phyloP scores from a whole-genome alignment of 192 early-diverging fungal species.

The Chytriomyces sp. region DNA sequence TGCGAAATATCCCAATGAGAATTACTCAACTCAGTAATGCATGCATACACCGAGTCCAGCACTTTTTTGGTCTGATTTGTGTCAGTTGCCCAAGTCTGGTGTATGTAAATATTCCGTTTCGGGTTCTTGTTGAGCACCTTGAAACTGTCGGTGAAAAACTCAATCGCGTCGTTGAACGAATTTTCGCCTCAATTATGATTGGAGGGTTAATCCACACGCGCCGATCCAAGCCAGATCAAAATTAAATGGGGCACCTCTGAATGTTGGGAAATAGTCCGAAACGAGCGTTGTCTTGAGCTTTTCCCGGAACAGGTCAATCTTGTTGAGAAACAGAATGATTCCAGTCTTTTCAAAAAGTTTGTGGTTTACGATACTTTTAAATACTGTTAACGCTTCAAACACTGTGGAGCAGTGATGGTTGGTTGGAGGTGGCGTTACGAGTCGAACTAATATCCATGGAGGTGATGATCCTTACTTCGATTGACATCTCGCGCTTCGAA shows the following conservation, averaged over 20 bases:
- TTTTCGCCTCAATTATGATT: constrained; percentile 39
- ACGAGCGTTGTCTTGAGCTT: constrained; percentile 54
- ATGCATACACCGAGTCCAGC: background rate
- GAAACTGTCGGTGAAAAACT: background rate
- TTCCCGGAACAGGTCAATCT: constrained; percentile 72
- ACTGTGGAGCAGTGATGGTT: too few species aligned
- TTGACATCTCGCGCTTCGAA: constrained; percentile 63
- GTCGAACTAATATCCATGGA: too few species aligned
- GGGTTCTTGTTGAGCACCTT: too few species aligned
- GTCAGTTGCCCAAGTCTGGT: background rate
- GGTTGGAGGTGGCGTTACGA: too few species aligned
- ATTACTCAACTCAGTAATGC: background rate
- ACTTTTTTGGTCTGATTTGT: background rate
- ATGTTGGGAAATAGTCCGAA: constrained; percentile 34
- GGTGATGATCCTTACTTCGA: constrained; percentile 42
- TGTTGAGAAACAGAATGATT: constrained; percentile 93
- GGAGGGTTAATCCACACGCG: constrained; percentile 31
- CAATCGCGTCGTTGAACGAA: background rate
- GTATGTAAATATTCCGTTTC: too few species aligned
- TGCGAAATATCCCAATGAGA: too few species aligned
- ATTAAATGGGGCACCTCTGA: constrained; percentile 9
- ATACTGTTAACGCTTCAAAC: too few species aligned
- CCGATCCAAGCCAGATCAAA: background rate
- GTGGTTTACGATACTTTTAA: too few species aligned
- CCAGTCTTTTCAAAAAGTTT: constrained; percentile 67